phyloP scores from a whole-genome alignment of 2,329 filamentous ascomycete genomes.

The Aureobasidium sp. region DNA sequence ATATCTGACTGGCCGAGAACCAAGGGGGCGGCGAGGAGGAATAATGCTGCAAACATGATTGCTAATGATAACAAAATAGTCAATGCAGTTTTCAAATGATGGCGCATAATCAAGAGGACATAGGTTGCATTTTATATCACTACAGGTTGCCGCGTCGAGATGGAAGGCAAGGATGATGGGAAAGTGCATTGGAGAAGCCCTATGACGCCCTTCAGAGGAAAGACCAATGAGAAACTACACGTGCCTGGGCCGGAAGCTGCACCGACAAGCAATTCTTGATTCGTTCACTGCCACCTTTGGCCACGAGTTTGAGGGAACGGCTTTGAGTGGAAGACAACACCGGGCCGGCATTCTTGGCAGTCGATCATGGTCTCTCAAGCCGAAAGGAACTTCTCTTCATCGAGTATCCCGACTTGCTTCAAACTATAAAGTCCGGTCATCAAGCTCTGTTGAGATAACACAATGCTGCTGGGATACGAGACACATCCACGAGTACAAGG shows the following conservation, averaged over 20 bases:
- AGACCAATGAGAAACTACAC: conserved; percentile 8
- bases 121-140: not conserved
- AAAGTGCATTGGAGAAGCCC: not conserved
- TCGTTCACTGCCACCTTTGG: not conserved
- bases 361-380: not conserved
- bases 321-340: conserved; percentile 1
- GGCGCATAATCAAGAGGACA: not conserved
- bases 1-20: conserved; percentile 24
- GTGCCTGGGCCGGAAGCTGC: not conserved
- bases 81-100: not conserved
- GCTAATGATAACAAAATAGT: not conserved
- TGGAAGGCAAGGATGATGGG: not conserved
- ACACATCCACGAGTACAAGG: not conserved
- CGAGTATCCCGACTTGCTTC: no score
- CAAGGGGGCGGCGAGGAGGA: conserved; percentile 2
- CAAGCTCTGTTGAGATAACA: not conserved
- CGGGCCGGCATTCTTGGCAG: not conserved
- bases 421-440: not conserved
- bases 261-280: not conserved
- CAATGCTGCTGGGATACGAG: not conserved
- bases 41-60: not conserved
- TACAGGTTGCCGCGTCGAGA: not conserved
- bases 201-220: not conserved
- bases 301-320: conserved; percentile 1
- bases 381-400: not conserved